Conservation (phyloP, 495 filamentous ascomycete species). For the Podospora pseudopauciseta region DNA sequence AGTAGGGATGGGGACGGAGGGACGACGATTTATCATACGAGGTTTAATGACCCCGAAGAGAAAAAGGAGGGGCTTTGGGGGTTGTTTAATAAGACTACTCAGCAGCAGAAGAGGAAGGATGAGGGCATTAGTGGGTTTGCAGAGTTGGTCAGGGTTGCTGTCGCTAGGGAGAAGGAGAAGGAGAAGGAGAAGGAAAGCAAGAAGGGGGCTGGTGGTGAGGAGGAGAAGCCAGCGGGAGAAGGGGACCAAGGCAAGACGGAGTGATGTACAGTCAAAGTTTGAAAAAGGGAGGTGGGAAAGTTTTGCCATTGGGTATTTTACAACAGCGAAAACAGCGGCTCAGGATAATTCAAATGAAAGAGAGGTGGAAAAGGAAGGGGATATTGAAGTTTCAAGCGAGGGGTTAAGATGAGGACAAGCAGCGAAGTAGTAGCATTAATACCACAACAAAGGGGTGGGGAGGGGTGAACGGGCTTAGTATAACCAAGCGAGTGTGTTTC, state of each 20-base stretch:
- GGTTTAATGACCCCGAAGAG: conserved; percentile 11
- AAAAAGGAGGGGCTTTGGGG: not conserved
- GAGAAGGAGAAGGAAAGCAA: not conserved
- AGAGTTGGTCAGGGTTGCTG: conserved; percentile 19
- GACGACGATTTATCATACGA: conserved; percentile 13
- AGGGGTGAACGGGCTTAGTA: too few species aligned
- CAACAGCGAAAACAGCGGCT: not conserved
- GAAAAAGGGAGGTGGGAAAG: not conserved
- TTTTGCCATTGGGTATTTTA: too few species aligned
- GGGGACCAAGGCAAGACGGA: not conserved
- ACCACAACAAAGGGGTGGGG: too few species aligned
- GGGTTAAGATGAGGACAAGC: too few species aligned
- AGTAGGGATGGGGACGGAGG: not conserved
- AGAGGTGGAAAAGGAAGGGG: too few species aligned
- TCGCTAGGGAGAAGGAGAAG: conserved; percentile 4
- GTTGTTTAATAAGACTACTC: not conserved
- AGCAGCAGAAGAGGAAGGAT: not conserved
- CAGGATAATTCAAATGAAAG: too few species aligned
- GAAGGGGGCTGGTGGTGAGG: not conserved
- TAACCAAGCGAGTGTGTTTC: too few species aligned
- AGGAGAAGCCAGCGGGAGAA: not conserved
- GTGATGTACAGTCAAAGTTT: not conserved
- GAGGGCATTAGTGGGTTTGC: conserved; percentile 13
- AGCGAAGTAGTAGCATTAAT: too few species aligned
- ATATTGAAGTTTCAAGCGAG: too few species aligned